Percentiles rank a stretch among this genome's conserved stretches.
These are phyloP conservation scores for Leccinum griseonigrum DNA, from an alignment of 1,284 basidiomycete species.

Conservation along the genomic window DNA sequence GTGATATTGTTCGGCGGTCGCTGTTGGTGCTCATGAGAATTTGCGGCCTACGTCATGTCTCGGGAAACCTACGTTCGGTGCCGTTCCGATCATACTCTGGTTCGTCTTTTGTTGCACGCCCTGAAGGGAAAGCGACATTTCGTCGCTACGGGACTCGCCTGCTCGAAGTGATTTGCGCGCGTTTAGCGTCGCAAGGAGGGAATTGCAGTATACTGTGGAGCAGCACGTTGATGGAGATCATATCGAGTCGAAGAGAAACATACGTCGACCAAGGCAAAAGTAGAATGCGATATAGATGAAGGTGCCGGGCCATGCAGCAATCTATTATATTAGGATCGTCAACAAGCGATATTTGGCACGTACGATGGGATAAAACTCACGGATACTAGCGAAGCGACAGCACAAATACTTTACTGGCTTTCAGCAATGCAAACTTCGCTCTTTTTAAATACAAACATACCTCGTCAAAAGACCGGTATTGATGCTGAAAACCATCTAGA, in stretches of 20 bases:
- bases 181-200: constrained; percentile 50
- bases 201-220: constrained; percentile 48
- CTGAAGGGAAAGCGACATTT: constrained; percentile 35
- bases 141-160: constrained; percentile 21
- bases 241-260: constrained; percentile 11
- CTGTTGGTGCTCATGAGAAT: constrained; percentile 16
- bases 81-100: constrained; percentile 16
- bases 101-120: constrained; percentile 29
- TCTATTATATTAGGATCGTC: constrained; percentile 22
- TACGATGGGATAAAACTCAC: constrained; percentile 26
- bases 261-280: constrained; percentile 50
- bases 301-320: constrained; percentile 39
- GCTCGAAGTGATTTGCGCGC: constrained; percentile 41
- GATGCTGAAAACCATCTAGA: constrained; percentile 47
- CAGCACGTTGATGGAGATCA: background rate
- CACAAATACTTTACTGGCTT: constrained; percentile 31
- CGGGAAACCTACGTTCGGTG: constrained; percentile 16
- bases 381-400: constrained; percentile 44
- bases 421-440: background rate
- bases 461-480: constrained; percentile 47
- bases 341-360: background rate
- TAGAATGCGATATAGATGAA: constrained; percentile 54
- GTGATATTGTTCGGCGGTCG: constrained; percentile 32
- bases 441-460: constrained; percentile 5
- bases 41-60: background rate